Percentiles rank a stretch among this genome's conserved stretches.
phyloP scores from a whole-genome alignment of 2,329 filamentous ascomycete genomes.

The Fulvia fulva region DNA sequence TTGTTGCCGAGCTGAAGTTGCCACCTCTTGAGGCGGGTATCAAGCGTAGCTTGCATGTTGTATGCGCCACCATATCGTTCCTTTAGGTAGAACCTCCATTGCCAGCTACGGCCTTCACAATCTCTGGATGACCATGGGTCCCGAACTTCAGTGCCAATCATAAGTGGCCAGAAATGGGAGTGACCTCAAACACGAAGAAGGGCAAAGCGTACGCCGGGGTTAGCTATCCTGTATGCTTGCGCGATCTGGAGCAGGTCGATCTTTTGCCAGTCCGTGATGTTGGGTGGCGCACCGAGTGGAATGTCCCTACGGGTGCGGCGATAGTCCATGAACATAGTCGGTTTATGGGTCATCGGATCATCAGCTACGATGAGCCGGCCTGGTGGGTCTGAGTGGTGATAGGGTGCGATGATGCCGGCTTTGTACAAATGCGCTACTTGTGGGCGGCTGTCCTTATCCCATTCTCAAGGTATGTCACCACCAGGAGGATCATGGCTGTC shows the following conservation, averaged over 20 bases:
- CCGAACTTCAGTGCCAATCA: neutral
- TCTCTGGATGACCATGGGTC: neutral
- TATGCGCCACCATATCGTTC: neutral
- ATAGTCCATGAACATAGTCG: neutral
- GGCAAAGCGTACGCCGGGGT: neutral
- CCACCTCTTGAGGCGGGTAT: neutral
- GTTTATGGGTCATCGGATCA: conserved; percentile 33
- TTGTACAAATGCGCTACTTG: conserved; percentile 46
- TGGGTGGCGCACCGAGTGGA: neutral
- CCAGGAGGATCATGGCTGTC: neutral
- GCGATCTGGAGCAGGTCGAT: neutral
- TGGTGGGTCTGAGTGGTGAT: conserved; percentile 28
- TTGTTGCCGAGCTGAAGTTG: neutral
- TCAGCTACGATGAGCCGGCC: conserved; percentile 39
- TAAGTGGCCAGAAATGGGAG: neutral
- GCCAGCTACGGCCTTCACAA: neutral
- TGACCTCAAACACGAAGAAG: neutral
- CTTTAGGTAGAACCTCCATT: neutral
- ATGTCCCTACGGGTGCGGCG: neutral
- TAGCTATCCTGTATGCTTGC: neutral
- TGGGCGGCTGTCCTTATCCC: conserved; percentile 40
- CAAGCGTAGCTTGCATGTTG: neutral
- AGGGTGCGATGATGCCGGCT: conserved; percentile 41
- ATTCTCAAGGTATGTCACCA: conserved; percentile 32
- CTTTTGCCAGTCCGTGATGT: neutral